A percentile compares a stretch with the other conserved stretches of the same genome.
phyloP scores from a whole-genome alignment of 2,329 filamentous ascomycete species.

The Ambrosiella xylebori region DNA sequence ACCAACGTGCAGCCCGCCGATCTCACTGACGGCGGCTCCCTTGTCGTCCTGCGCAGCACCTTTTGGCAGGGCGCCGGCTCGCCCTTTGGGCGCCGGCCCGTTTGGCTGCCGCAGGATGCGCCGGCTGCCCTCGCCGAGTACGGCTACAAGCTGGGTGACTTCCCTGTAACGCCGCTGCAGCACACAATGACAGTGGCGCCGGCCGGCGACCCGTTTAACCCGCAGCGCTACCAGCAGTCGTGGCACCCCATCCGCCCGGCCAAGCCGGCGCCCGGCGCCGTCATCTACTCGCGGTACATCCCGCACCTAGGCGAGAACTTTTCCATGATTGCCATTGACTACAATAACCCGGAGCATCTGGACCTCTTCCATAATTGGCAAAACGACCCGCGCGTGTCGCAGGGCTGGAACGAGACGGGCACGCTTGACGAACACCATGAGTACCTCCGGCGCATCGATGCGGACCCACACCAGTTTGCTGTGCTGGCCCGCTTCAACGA shows the following conservation, averaged over 20 bases:
- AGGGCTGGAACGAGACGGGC: slow-evolving; percentile 66
- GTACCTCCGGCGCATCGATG: slow-evolving; percentile 51
- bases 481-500: slow-evolving; percentile 57
- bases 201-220: slow-evolving; percentile 25
- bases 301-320: slow-evolving; percentile 61
- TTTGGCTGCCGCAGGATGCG: slow-evolving; percentile 37
- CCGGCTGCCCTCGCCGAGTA: slow-evolving; percentile 20
- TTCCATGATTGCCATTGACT: slow-evolving; percentile 60
- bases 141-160: slow-evolving; percentile 25
- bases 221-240: slow-evolving; percentile 30
- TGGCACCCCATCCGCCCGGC: slow-evolving; percentile 55
- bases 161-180: slow-evolving; percentile 32
- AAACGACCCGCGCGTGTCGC: slow-evolving; percentile 65
- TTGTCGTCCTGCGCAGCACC: slow-evolving; percentile 30
- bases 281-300: slow-evolving; percentile 64
- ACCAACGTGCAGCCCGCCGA: slow-evolving; percentile 15
- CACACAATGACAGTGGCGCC: slow-evolving; percentile 26
- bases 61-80: slow-evolving; percentile 58
- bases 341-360: slow-evolving; percentile 44
- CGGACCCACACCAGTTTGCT: slow-evolving; percentile 54
- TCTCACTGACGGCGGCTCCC: slow-evolving; percentile 18
- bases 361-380: slow-evolving; percentile 63
- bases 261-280: slow-evolving; percentile 52
- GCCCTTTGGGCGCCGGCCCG: slow-evolving; percentile 45
- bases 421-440: slow-evolving; percentile 56